Conservation (phyloP, 352 stramenopile genomes). For the Pythium coloratum region DNA sequence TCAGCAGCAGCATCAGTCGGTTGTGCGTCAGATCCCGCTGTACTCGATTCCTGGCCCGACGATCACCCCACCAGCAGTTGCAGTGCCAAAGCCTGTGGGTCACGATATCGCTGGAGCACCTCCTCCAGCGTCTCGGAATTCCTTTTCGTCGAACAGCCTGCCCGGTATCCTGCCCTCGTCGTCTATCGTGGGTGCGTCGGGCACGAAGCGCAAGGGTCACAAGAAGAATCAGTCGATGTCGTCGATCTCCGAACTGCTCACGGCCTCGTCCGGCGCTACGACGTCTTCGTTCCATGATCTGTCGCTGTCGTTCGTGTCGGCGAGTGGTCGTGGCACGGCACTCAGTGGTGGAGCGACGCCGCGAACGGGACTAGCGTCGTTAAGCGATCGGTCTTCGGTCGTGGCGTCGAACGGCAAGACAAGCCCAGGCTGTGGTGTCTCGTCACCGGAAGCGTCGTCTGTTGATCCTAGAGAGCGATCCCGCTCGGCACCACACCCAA, state of each 20-base stretch:
- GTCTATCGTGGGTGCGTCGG: slow-evolving; percentile 29
- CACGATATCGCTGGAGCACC: slow-evolving; percentile 6
- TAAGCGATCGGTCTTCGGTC: slow-evolving; percentile 49
- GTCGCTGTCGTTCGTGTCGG: slow-evolving; percentile 38
- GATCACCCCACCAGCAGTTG: slow-evolving; percentile 23
- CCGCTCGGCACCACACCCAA: slow-evolving; percentile 54
- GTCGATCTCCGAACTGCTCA: slow-evolving; percentile 81
- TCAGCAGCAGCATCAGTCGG: slow-evolving; percentile 39
- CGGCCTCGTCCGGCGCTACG: slow-evolving; percentile 31
- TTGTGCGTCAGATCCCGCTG: slow-evolving; percentile 27
- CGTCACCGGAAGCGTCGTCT: neutral
- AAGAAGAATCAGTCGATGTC: slow-evolving; percentile 91
- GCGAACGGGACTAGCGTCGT: slow-evolving; percentile 66
- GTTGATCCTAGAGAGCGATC: slow-evolving; percentile 49
- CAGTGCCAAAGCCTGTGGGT: slow-evolving; percentile 1
- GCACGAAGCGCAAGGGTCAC: slow-evolving; percentile 66
- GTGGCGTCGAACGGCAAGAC: neutral
- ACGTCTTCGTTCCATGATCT: slow-evolving; percentile 70
- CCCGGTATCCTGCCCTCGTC: slow-evolving; percentile 37
- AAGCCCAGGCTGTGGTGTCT: neutral
- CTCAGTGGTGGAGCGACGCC: slow-evolving; percentile 60
- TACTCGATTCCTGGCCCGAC: slow-evolving; percentile 31
- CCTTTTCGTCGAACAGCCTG: slow-evolving; percentile 33
- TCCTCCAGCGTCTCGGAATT: slow-evolving; percentile 5
- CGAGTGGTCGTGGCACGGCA: slow-evolving; percentile 31